Evolutionary conservation across 306 rosid genomes (phyloP).

Genomic region (Lathyrus aphaca): DNA sequence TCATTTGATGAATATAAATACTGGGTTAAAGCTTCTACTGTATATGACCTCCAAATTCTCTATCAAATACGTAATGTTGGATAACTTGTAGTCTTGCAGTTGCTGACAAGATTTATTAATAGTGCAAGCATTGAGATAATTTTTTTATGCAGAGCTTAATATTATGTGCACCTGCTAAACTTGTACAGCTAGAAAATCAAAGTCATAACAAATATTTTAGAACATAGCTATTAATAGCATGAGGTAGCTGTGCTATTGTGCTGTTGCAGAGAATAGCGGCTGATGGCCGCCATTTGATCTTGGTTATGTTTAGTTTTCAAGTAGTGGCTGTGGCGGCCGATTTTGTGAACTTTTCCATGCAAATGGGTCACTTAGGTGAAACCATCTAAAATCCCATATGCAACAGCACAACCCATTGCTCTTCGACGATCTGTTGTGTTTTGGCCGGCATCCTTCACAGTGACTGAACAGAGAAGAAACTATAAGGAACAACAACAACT

Average conservation of each 20-base stretch:
- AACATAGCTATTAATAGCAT: neutral
- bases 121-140: conserved; percentile 1
- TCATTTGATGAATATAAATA: neutral
- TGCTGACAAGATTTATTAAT: neutral
- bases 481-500: too few relatives aligned
- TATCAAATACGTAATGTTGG: neutral
- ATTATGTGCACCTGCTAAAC: conserved; percentile 25
- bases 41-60: conserved; percentile 17
- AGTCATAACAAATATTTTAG: neutral
- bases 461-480: too few relatives aligned
- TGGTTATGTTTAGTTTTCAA: neutral
- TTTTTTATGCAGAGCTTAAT: neutral
- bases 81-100: conserved; percentile 20
- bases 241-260: neutral
- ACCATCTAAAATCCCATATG: neutral
- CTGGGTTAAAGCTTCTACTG: neutral
- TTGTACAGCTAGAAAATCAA: neutral
- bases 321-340: neutral
- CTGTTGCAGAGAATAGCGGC: neutral
- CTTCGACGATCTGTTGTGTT: too few relatives aligned
- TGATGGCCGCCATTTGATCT: neutral
- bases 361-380: neutral
- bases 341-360: neutral
- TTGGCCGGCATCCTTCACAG: too few relatives aligned
- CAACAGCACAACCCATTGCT: neutral